Percentiles rank a stretch among this genome's conserved stretches.
These are phyloP conservation scores for Paracamarosporium sp. DNA, from an alignment of 2,329 filamentous ascomycete genomes.

Conservation along the genomic window DNA sequence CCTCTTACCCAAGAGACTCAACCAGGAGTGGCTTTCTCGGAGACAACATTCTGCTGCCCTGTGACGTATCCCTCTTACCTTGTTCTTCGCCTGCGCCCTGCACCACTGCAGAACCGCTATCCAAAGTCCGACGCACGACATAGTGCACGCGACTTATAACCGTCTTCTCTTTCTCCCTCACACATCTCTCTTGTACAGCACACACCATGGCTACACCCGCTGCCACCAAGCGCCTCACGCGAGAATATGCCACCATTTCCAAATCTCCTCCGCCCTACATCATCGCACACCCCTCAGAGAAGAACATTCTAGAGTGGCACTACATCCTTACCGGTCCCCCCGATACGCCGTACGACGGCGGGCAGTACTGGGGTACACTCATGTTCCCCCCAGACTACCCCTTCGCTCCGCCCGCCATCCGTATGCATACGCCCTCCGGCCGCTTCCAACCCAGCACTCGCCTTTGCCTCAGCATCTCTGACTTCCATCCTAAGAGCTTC, in stretches of 20 bases:
- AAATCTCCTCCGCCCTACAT: constrained; percentile 89
- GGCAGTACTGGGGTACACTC: constrained; percentile 98
- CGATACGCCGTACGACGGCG: constrained; percentile 89
- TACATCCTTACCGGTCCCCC: constrained; percentile 95
- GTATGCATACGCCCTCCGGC: constrained; percentile 97
- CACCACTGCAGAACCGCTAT: not conserved
- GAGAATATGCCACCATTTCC: constrained; percentile 70
- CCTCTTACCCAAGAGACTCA: not conserved
- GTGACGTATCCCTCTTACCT: not conserved
- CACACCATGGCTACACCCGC: constrained; percentile 48
- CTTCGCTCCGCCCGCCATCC: constrained; percentile 94
- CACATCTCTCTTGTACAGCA: not conserved
- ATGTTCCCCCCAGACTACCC: constrained; percentile 97
- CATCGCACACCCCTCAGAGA: constrained; percentile 84
- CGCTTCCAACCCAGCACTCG: constrained; percentile 93
- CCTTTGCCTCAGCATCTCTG: constrained; percentile 92
- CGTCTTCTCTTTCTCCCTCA: not conserved
- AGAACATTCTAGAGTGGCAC: constrained; percentile 94
- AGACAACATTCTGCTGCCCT: not conserved
- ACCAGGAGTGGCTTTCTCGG: not conserved
- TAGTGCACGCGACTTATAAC: not conserved
- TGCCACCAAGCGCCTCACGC: constrained; percentile 59
- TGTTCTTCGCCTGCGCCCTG: not conserved
- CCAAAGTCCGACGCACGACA: not conserved
- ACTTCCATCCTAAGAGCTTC: constrained; percentile 98